Evolutionary conservation across 2,329 filamentous ascomycete species (phyloP).

Genomic region (Penicillium sp.): DNA sequence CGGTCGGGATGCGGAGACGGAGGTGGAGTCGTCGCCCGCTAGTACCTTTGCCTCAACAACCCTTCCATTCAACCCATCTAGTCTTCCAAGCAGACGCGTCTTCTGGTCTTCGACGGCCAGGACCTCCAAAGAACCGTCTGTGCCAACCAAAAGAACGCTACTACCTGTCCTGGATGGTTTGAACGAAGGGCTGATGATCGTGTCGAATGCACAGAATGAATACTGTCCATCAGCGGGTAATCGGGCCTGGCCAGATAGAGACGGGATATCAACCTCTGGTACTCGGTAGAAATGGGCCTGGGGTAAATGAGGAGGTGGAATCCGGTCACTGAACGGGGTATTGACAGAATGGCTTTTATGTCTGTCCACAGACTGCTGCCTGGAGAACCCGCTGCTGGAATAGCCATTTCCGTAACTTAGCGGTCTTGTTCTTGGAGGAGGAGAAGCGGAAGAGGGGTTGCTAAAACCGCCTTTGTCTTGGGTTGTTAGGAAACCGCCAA

Average conservation of each 20-base stretch:
- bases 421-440: slow-evolving; percentile 47
- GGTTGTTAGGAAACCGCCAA: slow-evolving; percentile 45
- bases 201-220: slow-evolving; percentile 83
- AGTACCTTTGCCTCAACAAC: slow-evolving; percentile 84
- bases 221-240: slow-evolving; percentile 58
- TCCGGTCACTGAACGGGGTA: slow-evolving; percentile 40
- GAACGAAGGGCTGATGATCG: slow-evolving; percentile 56
- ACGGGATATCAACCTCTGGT: slow-evolving; percentile 70
- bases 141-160: slow-evolving; percentile 79
- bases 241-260: slow-evolving; percentile 32
- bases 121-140: slow-evolving; percentile 78
- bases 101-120: slow-evolving; percentile 74
- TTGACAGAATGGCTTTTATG: slow-evolving; percentile 46
- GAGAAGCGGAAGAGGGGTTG: slow-evolving; percentile 50
- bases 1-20: slow-evolving; percentile 64
- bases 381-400: slow-evolving; percentile 40
- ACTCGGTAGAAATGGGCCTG: slow-evolving; percentile 79
- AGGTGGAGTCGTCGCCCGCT: slow-evolving; percentile 66
- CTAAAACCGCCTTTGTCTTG: slow-evolving; percentile 46
- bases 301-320: slow-evolving; percentile 72
- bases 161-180: slow-evolving; percentile 43
- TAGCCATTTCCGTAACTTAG: slow-evolving; percentile 49
- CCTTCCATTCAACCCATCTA: slow-evolving; percentile 78
- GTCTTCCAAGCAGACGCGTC: slow-evolving; percentile 68
- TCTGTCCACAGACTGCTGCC: slow-evolving; percentile 43